Evolutionary conservation across 345 rosid species (phyloP).

Genomic region (Eucalyptus fibrosa): DNA sequence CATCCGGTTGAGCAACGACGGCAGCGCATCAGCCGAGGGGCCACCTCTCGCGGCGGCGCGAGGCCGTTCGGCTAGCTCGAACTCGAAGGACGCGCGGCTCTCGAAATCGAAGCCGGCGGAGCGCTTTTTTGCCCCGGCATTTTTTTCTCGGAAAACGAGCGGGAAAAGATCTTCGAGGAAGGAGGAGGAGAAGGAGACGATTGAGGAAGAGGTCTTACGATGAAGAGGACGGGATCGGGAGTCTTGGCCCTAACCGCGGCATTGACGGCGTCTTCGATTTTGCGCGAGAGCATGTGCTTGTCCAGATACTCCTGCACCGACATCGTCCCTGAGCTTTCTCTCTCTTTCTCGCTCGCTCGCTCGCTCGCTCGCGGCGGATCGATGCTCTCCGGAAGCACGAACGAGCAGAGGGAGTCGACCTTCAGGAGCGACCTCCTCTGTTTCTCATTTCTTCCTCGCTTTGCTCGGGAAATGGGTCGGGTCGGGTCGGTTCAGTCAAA

Average conservation of each 20-base stretch:
- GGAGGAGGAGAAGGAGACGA: background rate
- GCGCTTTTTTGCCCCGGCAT: background rate
- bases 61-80: background rate
- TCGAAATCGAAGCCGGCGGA: background rate
- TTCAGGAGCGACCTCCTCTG: background rate
- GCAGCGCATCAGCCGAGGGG: background rate
- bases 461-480: background rate
- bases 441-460: background rate
- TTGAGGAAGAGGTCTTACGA: slow-evolving; percentile 26
- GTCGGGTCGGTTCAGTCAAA: background rate
- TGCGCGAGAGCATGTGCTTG: slow-evolving; percentile 86
- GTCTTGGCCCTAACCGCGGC: slow-evolving; percentile 95
- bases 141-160: background rate
- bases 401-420: background rate
- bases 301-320: slow-evolving; percentile 93
- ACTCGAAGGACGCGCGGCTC: background rate
- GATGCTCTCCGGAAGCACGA: background rate
- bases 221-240: slow-evolving; percentile 92
- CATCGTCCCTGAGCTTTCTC: slow-evolving; percentile 16
- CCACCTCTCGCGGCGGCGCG: background rate
- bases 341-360: background rate
- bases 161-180: background rate
- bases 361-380: background rate
- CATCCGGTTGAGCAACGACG: background rate
- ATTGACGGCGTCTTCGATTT: slow-evolving; percentile 97